Evolutionary conservation across 495 filamentous ascomycete genomes (phyloP), one percentile per base, ranked within the genome.

Genomic region (Aspergillus steynii): DNA sequence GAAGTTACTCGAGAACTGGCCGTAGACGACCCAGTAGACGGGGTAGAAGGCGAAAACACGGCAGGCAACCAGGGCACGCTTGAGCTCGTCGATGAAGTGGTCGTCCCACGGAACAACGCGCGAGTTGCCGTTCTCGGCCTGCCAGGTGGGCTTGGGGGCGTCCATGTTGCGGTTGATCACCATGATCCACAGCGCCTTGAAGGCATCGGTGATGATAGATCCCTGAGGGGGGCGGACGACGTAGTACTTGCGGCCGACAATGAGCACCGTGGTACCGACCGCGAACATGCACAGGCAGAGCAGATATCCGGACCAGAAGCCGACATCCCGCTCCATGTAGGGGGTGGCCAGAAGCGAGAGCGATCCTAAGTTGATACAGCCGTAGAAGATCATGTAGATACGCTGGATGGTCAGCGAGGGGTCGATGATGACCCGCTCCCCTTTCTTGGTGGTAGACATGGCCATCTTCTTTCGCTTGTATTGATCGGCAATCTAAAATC

Each of bases 301-400:
- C 51, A 92, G 74, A 73, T 87, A 93, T n/a, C 85, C 86, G 4
- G 81, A 81, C 87, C 87, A 93, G 82, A 88, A 92, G 50, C 85
- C 88, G 29, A 87, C 78, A 65, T 86, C 80, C 59, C 79, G 67
- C 71, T 92, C 89, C 76, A 89, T 82, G 66, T 86, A 87, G 1
- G 85, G 81, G 8, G 86, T 89, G 3, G 84, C 85, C 56, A 86
- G 80, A 61, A 84, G 80, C 61, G 82, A 88, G 64, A 85, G 85
- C 55, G 81, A 83, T 14, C 90, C 91, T 58, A 96, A 64, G 77
- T 96, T 93, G 80, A 93, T 90, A 64, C 87, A 86, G 50, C 83
- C 73, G 69, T 92, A 92, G 72, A 90, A 90, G 56, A 86, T 82
- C 82, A 88, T 86, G 78, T 88, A 88, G 58, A 94, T 87, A 50